Evolutionary conservation across 2,329 filamentous ascomycete genomes (phyloP), one percentile per base, ranked within the genome.

Genomic region (Ustulina deusta): DNA sequence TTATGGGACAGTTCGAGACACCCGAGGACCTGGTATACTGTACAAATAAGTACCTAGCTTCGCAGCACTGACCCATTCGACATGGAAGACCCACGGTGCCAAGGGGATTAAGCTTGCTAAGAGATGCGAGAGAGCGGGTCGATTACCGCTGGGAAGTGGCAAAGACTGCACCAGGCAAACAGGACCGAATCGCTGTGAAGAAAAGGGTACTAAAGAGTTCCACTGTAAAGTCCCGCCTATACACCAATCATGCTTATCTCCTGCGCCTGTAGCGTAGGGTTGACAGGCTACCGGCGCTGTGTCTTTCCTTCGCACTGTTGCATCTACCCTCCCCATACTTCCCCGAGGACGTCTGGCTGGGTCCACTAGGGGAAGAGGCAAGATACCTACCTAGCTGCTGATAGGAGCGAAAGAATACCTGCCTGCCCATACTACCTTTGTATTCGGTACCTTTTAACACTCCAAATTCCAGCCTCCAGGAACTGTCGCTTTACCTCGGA

Each of bases 211-310:
- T 40, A 38, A 29, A 40, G 25, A n/a, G 44, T 17, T 15, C 65
- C 64, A 61, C 55, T 32, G 15, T n/a, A 22, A 38, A 40, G 38
- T 17, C 29, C 54, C 46, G 54, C 40, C 60, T n/a, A 6, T 34
- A 42, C 60, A 64, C 62, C 63, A 62, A 65, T 70, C 64, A 63
- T 54, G 48, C 61, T 62, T 68, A 55, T 61, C 61, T 56, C 54
- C 38, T 55, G 44, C 57, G 38, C 51, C 54, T 54, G 36, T 59
- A 55, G 32, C 48, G 38, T 20, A 57, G 32, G 46, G 27, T 42
- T 52, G 58, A 65, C 56, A 68, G 56, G 52, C 64, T 57, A 61
- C 64, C 58, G 62, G 51, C 34, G 51, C 60, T 64, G 56, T 61
- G 63, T 69, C 46, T 65, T 56, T 17, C 17, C 29, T 17, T 63